Conservation (phyloP, 2,329 filamentous ascomycete genomes). For the Tolypocladium ovalisporum region DNA sequence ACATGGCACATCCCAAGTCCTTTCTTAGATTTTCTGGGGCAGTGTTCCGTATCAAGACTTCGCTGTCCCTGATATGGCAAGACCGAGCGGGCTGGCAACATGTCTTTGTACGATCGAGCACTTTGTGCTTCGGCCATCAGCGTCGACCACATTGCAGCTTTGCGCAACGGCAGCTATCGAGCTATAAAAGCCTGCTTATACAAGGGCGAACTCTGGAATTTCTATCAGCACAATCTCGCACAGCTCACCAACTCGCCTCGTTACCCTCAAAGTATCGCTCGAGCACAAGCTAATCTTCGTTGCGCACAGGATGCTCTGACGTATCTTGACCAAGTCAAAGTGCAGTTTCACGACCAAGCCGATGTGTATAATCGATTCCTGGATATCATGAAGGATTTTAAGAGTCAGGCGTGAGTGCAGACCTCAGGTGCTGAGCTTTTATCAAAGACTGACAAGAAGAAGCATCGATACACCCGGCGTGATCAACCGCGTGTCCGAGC, state of each 20-base stretch:
- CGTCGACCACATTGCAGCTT: neutral
- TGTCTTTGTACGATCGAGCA: neutral
- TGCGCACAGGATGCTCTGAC: slow-evolving; percentile 59
- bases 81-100: neutral
- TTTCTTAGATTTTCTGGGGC: too few species aligned
- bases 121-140: neutral
- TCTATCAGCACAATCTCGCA: slow-evolving; percentile 15
- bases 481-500: slow-evolving; percentile 88
- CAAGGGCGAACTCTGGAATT: slow-evolving; percentile 9
- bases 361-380: slow-evolving; percentile 96
- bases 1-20: neutral
- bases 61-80: neutral
- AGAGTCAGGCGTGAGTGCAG: slow-evolving; percentile 74
- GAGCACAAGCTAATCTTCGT: slow-evolving; percentile 3
- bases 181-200: neutral
- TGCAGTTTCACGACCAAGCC: slow-evolving; percentile 91
- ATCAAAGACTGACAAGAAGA: neutral
- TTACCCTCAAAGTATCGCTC: neutral
- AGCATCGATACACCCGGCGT: slow-evolving; percentile 95
- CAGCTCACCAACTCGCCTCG: slow-evolving; percentile 3
- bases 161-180: neutral
- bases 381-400: slow-evolving; percentile 99
- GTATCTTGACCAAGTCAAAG: slow-evolving; percentile 96
- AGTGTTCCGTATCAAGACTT: too few species aligned
- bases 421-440: neutral